Conservation (phyloP, 2,329 filamentous ascomycete species). For the Paraphoma sp. region DNA sequence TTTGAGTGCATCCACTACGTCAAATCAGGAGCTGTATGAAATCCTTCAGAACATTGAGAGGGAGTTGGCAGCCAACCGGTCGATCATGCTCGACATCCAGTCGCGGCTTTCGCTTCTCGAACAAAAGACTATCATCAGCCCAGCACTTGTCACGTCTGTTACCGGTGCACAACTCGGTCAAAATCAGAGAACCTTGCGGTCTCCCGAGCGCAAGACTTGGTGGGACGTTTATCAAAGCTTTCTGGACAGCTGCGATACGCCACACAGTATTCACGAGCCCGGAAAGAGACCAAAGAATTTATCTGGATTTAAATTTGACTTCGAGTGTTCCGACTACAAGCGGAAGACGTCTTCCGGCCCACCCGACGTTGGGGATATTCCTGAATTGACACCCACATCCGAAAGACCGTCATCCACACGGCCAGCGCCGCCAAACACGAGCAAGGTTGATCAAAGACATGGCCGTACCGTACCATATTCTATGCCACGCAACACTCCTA, state of each 20-base stretch:
- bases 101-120: conserved; percentile 37
- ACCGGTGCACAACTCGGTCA: neutral
- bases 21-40: neutral
- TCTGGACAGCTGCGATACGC: conserved; percentile 31
- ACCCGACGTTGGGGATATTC: conserved; percentile 29
- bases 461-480: no score
- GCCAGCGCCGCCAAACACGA: no score
- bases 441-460: no score
- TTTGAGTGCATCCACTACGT: neutral
- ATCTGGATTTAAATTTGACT: conserved; percentile 37
- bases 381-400: conserved; percentile 25
- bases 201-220: conserved; percentile 20
- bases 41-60: conserved; percentile 38
- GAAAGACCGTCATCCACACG: conserved; percentile 2
- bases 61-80: conserved; percentile 33
- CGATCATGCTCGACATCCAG: conserved; percentile 38
- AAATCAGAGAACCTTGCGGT: conserved; percentile 13
- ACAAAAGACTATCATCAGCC: conserved; percentile 16
- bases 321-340: conserved; percentile 10
- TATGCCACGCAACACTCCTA: conserved; percentile 6
- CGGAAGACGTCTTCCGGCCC: conserved; percentile 9
- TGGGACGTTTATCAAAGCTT: conserved; percentile 39
- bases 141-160: conserved; percentile 2
- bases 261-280: conserved; percentile 34
- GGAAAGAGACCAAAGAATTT: conserved; percentile 30